Conservation (phyloP, 805 yeast genomes). For the Saccharomycopsis schoenii region DNA sequence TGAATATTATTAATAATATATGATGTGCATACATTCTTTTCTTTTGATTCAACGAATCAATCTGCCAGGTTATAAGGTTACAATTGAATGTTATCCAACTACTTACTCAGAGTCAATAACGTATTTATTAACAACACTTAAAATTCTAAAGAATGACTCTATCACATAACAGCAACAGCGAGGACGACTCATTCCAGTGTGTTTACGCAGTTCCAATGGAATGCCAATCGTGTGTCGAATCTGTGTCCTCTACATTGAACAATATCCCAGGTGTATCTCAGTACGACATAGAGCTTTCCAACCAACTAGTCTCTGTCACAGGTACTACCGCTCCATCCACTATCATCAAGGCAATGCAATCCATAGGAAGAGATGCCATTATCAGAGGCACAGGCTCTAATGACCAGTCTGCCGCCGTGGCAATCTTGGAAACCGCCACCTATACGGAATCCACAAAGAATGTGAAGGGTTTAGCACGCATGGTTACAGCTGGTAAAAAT, state of each 20-base stretch:
- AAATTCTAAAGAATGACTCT: background rate
- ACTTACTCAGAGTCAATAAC: background rate
- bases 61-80: no score
- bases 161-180: conserved; percentile 30
- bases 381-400: conserved; percentile 85
- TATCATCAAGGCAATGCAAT: conserved; percentile 58
- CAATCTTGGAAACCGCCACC: conserved; percentile 70
- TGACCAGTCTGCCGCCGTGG: conserved; percentile 74
- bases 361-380: conserved; percentile 79
- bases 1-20: no score
- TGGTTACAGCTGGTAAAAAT: conserved; percentile 50
- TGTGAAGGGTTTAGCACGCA: conserved; percentile 80
- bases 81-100: no score
- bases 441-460: conserved; percentile 36
- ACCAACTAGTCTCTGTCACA: conserved; percentile 54
- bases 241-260: conserved; percentile 45
- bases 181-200: conserved; percentile 35
- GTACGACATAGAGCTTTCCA: conserved; percentile 45
- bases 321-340: conserved; percentile 72
- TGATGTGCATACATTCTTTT: no score
- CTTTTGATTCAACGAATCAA: no score
- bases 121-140: background rate
- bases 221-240: conserved; percentile 61
- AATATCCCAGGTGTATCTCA: conserved; percentile 40
- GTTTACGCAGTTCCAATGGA: conserved; percentile 82